Conservation (phyloP, 2,329 filamentous ascomycete genomes). For the Penicillium olsonii region DNA sequence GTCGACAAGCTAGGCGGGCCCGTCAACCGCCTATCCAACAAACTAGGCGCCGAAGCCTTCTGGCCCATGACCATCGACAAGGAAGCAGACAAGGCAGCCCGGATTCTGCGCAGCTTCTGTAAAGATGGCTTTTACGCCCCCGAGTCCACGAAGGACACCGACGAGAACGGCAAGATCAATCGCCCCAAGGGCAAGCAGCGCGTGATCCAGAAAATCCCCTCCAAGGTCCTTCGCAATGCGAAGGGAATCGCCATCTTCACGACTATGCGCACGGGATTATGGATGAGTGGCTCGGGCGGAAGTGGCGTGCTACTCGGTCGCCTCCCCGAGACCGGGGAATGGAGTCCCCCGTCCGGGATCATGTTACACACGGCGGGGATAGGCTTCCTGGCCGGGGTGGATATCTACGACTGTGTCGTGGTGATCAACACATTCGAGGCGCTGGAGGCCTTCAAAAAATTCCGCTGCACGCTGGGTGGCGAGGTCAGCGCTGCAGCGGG, state of each 20-base stretch:
- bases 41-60: constrained; percentile 77
- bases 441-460: constrained; percentile 77
- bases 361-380: constrained; percentile 86
- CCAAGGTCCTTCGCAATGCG: constrained; percentile 81
- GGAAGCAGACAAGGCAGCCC: constrained; percentile 87
- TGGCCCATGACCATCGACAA: constrained; percentile 84
- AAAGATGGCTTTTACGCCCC: constrained; percentile 72
- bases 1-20: constrained; percentile 71
- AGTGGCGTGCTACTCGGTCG: constrained; percentile 83
- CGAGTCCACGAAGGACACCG: constrained; percentile 49
- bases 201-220: constrained; percentile 79
- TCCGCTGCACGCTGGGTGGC: constrained; percentile 77
- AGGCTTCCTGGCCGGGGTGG: constrained; percentile 86
- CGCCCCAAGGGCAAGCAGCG: constrained; percentile 62
- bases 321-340: constrained; percentile 75
- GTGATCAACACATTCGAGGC: constrained; percentile 87
- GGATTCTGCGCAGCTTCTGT: constrained; percentile 88
- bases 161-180: constrained; percentile 49
- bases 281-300: constrained; percentile 87
- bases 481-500: constrained; percentile 77
- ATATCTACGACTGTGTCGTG: constrained; percentile 94
- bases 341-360: constrained; percentile 89
- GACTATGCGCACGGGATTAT: constrained; percentile 89
- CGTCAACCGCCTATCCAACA: constrained; percentile 79
- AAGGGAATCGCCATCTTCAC: constrained; percentile 93